Base-by-base conservation (phyloP, 2,329 filamentous ascomycete species). In the Apiospora arundinis region DNA sequence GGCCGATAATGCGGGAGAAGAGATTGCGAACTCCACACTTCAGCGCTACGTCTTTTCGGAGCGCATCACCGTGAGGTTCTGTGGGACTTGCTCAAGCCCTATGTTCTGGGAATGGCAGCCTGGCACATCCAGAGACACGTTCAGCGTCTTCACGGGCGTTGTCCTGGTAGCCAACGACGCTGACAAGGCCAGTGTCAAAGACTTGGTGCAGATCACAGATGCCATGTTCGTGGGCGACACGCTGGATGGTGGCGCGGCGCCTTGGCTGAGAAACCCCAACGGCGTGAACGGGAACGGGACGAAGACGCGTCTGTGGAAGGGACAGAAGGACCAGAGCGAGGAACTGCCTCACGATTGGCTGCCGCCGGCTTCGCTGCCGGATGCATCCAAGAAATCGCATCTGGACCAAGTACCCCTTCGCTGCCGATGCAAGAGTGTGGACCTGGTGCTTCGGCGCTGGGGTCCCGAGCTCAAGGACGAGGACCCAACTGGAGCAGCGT, bases 171-270 rank as follows among this genome's bases (percentile, higher is more conserved):
- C 70, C 0, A 83, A 84, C 56, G 68, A 77, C 0, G 9, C 32
- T 18, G 56, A 40, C 52, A 6, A 56, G 6, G 72, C 75, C 0
- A 11, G 9, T 42, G 74, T 76, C 0, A 1, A 40, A 14, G 74
- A 76, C 8, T 60, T 87, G 9, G 68, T 86, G 32, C 73, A 74
- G 14, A 78, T 82, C 48, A 73, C 68, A 0, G 72, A 80, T 1
- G 84, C 87, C 70, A 82, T 85, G 3, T 87, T 83, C 71, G 79
- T 88, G 0, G 82, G 77, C 0, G 86, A 89, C 70, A 89, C 88
- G 0, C 40, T 81, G 1, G 88, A 90, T 74, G 88, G 87, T 2
- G 88, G 88, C 0, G 82, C 86, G 1, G 82, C 82, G 2, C 75
- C 81, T 1, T 89, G 85, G 85, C 74, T 88, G 5, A 79, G 78